Base-by-base conservation (phyloP, 1,139 yeast genomes). In the Yamadazyma dendronema region DNA sequence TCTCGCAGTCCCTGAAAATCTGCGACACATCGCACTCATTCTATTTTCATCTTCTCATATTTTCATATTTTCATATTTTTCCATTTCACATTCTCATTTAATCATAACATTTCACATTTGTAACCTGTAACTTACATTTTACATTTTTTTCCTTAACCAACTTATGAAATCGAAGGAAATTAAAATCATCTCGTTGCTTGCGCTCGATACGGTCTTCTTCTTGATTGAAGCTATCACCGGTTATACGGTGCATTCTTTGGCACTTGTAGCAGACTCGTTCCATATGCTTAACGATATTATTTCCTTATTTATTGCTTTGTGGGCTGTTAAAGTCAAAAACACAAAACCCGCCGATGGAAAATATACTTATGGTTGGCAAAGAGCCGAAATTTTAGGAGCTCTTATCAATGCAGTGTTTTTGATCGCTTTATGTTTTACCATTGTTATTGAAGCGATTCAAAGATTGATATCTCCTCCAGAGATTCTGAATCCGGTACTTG, bases 241-340 rank as follows among this genome's bases (percentile, higher is more conserved):
- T 7, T 90, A 89, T 60, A 73, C 89, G 16, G 96, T 89, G 25
- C 94, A 90, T 58, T 90, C 97, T 2, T 72, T 90, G 54, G 97
- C 97, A 0, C 72, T 90, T 39, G 81, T 90, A 44, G 97, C 97
- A 2, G 98, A 94, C 58, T 84, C 97, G 1, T 92, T 92, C 74
- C 98, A 92, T 61, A 92, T 92, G 97, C 72, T 92, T 47, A 92
- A 92, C 62, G 98, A 92, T 63, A 87, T 92, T 41, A 81, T 92
- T 41, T 88, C 97, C 1, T 69, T 92, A 33, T 51, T 90, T 17
- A 92, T 92, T 38, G 98, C 98, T 0, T 69, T 90, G 27, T 92
- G 97, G 97, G 98, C 98, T 0, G 97, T 92, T 17, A 77, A 78
- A 46, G 96, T 89, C 17, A 89, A 96, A 41, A 84, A 84, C 54